These are phyloP conservation scores for Cornus controversa DNA, from an alignment of 148 eudicot species.

Conservation along the genomic window DNA sequence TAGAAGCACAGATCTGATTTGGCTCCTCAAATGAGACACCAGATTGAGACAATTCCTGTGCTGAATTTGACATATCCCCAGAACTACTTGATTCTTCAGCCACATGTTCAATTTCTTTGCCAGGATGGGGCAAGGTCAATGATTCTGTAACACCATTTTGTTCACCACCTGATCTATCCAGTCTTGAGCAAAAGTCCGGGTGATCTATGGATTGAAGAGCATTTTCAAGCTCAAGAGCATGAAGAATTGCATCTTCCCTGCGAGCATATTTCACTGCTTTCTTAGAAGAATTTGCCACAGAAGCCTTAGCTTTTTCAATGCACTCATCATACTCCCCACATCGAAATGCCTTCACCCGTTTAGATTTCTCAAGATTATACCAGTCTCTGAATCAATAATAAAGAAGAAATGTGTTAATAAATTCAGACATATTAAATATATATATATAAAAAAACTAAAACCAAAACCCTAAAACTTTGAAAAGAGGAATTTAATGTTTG, in stretches of 20 bases:
- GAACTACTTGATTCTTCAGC: slow-evolving; percentile 41
- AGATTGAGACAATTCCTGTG: slow-evolving; percentile 58
- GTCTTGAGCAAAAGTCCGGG: slow-evolving; percentile 13
- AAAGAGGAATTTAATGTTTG: background rate
- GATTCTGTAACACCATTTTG: slow-evolving; percentile 26
- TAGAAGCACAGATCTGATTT: slow-evolving; percentile 25
- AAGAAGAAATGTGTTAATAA: background rate
- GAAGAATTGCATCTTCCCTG: slow-evolving; percentile 80
- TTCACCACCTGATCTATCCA: slow-evolving; percentile 25
- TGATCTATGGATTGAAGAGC: slow-evolving; percentile 32
- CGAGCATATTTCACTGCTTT: slow-evolving; percentile 65
- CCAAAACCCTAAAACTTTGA: background rate
- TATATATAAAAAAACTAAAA: background rate
- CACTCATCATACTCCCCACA: slow-evolving; percentile 75
- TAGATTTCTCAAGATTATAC: slow-evolving; percentile 74
- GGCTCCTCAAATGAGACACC: slow-evolving; percentile 58
- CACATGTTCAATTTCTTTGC: slow-evolving; percentile 29
- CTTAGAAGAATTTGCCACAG: slow-evolving; percentile 44
- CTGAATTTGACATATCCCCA: slow-evolving; percentile 41
- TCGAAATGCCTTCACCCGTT: slow-evolving; percentile 72
- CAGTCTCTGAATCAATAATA: slow-evolving; percentile 56
- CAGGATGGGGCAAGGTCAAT: slow-evolving; percentile 21
- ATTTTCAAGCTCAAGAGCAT: slow-evolving; percentile 82
- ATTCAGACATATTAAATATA: background rate
- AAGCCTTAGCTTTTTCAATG: slow-evolving; percentile 65